Evolutionary conservation across 352 stramenopile genomes (phyloP).

Genomic region (Blastocystis sp.): DNA sequence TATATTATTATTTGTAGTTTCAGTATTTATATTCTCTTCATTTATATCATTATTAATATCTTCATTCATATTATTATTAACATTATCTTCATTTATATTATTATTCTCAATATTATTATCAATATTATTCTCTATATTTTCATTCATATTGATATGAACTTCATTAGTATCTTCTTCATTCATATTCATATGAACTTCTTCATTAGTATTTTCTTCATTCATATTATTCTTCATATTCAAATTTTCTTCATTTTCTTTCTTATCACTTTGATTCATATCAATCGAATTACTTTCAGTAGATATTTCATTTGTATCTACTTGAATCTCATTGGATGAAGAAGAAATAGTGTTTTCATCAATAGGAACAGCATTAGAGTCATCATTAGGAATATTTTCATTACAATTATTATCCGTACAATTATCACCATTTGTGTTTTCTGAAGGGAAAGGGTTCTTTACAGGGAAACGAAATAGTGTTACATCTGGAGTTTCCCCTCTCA

Average conservation of each 20-base stretch:
- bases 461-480: too few relatives aligned
- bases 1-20: neutral
- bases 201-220: neutral
- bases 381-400: too few relatives aligned
- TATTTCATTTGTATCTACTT: too few relatives aligned
- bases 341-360: too few relatives aligned
- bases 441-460: too few relatives aligned
- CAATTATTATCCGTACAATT: too few relatives aligned
- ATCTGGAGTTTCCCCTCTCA: too few relatives aligned
- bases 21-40: neutral
- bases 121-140: neutral
- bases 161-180: slow-evolving; percentile 3
- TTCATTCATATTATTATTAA: neutral
- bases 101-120: neutral
- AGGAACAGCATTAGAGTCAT: too few relatives aligned
- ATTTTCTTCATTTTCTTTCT: neutral
- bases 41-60: neutral
- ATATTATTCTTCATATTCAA: neutral
- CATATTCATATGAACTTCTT: neutral
- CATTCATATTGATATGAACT: neutral
- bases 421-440: too few relatives aligned
- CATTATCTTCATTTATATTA: neutral
- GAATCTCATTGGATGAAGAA: too few relatives aligned
- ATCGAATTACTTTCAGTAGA: too few relatives aligned
- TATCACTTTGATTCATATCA: too few relatives aligned